Evolutionary conservation across 2,329 filamentous ascomycete species (phyloP).

Genomic region (Clarireedia homoeocarpa): DNA sequence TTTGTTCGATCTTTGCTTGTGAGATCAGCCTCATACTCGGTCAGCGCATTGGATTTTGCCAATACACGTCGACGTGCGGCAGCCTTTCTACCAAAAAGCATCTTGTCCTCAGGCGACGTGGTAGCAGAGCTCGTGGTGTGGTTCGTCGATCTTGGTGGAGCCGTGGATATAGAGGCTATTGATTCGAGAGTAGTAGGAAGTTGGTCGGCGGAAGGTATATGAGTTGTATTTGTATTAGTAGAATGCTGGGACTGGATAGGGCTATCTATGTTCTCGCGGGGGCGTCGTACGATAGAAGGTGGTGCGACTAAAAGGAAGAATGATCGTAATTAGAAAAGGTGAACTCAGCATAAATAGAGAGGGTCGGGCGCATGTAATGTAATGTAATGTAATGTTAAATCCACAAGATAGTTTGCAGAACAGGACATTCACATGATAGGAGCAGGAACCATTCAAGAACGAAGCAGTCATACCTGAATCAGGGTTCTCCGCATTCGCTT

Average conservation of each 20-base stretch:
- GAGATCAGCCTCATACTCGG: constrained; percentile 48
- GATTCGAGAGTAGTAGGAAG: constrained; percentile 4
- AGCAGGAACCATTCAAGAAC: not conserved
- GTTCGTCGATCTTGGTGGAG: constrained; percentile 9
- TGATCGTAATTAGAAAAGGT: not conserved
- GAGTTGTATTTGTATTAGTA: constrained; percentile 1
- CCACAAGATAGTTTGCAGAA: too few relatives aligned
- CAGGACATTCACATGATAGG: constrained; percentile 1
- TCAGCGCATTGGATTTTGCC: constrained; percentile 33
- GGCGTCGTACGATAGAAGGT: constrained; percentile 5
- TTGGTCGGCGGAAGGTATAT: constrained; percentile 2
- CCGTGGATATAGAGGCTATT: constrained; percentile 4
- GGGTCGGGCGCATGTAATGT: too few relatives aligned
- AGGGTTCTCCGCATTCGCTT: not conserved
- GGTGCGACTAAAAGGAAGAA: constrained; percentile 5
- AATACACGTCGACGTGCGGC: constrained; percentile 21
- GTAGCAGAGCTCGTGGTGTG: constrained; percentile 1
- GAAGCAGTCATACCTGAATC: constrained; percentile 1
- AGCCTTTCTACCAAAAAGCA: constrained; percentile 18
- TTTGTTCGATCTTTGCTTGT: constrained; percentile 53
- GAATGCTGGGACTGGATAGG: constrained; percentile 3
- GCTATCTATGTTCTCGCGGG: not conserved
- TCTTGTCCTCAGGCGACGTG: constrained; percentile 15
- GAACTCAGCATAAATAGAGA: not conserved
- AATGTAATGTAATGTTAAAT: too few relatives aligned